Evolutionary conservation across 1,284 basidiomycete genomes (phyloP), one percentile per base, ranked within the genome.

Genomic region (Boletus chippewaensis): DNA sequence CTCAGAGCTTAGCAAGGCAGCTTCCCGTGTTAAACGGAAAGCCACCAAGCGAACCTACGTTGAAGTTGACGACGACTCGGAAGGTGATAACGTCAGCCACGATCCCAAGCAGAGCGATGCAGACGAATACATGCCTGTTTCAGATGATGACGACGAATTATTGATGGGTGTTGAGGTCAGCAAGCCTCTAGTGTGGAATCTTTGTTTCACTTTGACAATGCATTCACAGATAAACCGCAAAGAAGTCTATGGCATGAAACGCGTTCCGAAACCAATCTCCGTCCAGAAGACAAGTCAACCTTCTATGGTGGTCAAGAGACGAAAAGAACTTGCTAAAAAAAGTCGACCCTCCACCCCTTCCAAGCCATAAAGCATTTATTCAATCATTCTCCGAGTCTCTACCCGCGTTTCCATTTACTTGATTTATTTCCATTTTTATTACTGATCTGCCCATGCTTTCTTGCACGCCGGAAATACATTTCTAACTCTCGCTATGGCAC

Each of bases 91-190:
- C 34, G 53, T 52, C 7, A 58, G 57, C 28, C 61, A 63, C 13
- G 57, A 57, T 15, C 57, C 59, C 12, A 52, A 57, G 38, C 61
- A 52, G 42, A 58, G 58, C 4, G 60, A 63, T 28, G 56, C 52
- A 32, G 53, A 49, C 0, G 50, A 61, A 45, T 51, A 52, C 8
- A 59, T 55, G 11, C 57, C 60, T 41, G 57, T 64, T 44, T 65
- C 63, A n/a, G 74, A 76, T 16, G 80, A 74, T 18, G 78, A 80
- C 11, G 79, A 82, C 53, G 80, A 82, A 57, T 57, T 83, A 28
- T 72, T 76, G 71, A 72, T 83, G 62, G 75, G 77, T 28, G 66
- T 70, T 24, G 71, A 74, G 69, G 80, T 80, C 45, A 55, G 70
- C 57, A 46, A 50, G 16, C 22, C 29, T 46, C 15, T 9, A 48